Percentiles rank a stretch among this genome's conserved stretches.
phyloP scores from a whole-genome alignment of 208 protist species.

The Trypanosomatidae sp. region DNA sequence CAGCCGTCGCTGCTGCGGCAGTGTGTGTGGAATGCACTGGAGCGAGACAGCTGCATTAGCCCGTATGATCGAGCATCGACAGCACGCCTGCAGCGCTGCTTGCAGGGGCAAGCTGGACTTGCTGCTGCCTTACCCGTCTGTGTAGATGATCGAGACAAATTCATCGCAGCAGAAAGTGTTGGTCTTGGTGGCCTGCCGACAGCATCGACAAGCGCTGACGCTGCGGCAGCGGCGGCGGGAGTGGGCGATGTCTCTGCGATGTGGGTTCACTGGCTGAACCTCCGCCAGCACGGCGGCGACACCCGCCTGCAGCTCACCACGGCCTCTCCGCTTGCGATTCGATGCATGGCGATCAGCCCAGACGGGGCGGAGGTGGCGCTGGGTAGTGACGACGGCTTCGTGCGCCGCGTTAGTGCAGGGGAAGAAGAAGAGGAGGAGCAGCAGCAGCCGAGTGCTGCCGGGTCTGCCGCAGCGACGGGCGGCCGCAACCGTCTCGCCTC shows the following conservation, averaged over 20 bases:
- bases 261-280: conserved; percentile 78
- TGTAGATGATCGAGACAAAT: no score
- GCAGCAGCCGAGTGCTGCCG: conserved; percentile 25
- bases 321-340: conserved; percentile 40
- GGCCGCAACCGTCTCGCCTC: conserved; percentile 10
- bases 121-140: no score
- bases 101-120: background rate
- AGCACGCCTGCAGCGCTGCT: conserved; percentile 3
- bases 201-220: no score
- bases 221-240: no score
- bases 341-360: conserved; percentile 48
- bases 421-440: conserved; percentile 28
- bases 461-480: background rate
- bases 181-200: no score
- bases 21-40: conserved; percentile 55
- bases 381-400: conserved; percentile 50
- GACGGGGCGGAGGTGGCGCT: conserved; percentile 58
- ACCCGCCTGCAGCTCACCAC: conserved; percentile 32
- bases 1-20: conserved; percentile 67
- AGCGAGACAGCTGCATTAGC: conserved; percentile 32
- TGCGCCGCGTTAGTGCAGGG: conserved; percentile 41
- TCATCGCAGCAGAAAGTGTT: no score
- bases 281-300: conserved; percentile 56
- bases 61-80: conserved; percentile 26
- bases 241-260: conserved; percentile 13